Base-by-base conservation (phyloP, 2,329 filamentous ascomycete species). In the Ciborinia camelliae region DNA sequence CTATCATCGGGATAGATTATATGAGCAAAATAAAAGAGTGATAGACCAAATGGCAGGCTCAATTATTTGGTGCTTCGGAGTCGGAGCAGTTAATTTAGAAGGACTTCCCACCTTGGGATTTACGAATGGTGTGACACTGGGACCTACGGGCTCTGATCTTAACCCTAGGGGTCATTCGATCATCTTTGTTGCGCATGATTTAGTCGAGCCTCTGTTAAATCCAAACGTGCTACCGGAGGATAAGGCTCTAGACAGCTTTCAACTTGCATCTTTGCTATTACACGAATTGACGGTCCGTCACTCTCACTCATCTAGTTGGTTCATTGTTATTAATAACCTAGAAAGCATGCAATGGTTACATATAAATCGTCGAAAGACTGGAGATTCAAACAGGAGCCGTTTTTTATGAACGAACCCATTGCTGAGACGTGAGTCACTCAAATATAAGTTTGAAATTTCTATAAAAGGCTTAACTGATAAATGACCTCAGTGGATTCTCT, bases 351-450 rank as follows among this genome's bases (percentile, higher is more conserved):
- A 41, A 41, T 55, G n/a, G n/a, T n/a, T 12, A 41, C 23, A 2
- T 41, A 41, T 28, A n/a, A 23, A 37, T 23, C 35, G 1, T 37
- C 8, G 1, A 28, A 26, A 39, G 9, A 14, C 15, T 8, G 20
- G 18, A 55, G 4, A 20, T 41, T 1, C n/a, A 4, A 14, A 12
- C 14, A 26, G 1, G 35, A 55, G 9, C 23, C 52, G 26, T 55
- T 41, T 30, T 55, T 55, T 23, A 55, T 55, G 37, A 15, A 55
- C 5, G 52, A 55, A 37, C 4, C 23, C 10, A 23, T 55, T 55
- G 35, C 52, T 55, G 35, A 55, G 23, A 55, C 35, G 52, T 55
- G 35, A 39, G 52, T 26, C 28, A n/a, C n/a, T n/a, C n/a, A n/a
- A n/a, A n/a, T n/a, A 41, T n/a, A 4, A 12, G 28, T 41, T 55